Base-by-base conservation (phyloP, 106 monocot species). In the Allium cepa region DNA sequence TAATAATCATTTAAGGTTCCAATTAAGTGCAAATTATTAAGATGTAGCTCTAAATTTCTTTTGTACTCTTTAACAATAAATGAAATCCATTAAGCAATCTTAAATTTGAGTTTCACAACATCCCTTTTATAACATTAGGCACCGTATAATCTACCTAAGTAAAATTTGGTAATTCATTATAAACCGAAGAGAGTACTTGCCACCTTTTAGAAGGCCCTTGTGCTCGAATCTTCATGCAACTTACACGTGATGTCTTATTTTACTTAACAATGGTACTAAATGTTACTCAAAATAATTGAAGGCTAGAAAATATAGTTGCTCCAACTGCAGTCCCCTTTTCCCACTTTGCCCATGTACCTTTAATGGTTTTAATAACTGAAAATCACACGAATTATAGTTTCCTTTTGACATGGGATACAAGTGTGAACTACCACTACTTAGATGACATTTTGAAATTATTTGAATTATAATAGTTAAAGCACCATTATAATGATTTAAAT, bases 111-210 rank as follows among this genome's bases (percentile, higher is more conserved):
- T n/a, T n/a, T n/a, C n/a, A n/a, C n/a, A n/a, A n/a, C n/a, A 8
- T 79, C 79, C 83, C 75, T 56, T 83, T 83, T 56, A 83, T 79
- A 63, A 78, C 75, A 69, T 77, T 66, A 18, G 80, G 84, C 56
- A 81, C 82, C 28, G 90, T 94, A 65, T 78, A 94, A 56, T 94
- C 94, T 22, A 90, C 82, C 46, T 90, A 76, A n/a, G 90, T 53
- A 57, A 90, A 59, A 87, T 90, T 69, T 17, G 87, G 85, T 69
- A 79, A 83, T 56, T 94, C 71, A 67, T 79, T 61, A 57, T 74
- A 62, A 4, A 94, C 50, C 16, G 87, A 85, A 68, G 84, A 84
- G 57, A 94, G 78, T 53, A 90, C 67, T 49, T 71, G 26, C 75
- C 87, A 87, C 65, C 71, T 83, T 66, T 87, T 78, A 46, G 82